Evolutionary conservation across 345 rosid genomes (phyloP), one percentile per base, ranked within the genome.

Genomic region (Gossypium mustelinum): DNA sequence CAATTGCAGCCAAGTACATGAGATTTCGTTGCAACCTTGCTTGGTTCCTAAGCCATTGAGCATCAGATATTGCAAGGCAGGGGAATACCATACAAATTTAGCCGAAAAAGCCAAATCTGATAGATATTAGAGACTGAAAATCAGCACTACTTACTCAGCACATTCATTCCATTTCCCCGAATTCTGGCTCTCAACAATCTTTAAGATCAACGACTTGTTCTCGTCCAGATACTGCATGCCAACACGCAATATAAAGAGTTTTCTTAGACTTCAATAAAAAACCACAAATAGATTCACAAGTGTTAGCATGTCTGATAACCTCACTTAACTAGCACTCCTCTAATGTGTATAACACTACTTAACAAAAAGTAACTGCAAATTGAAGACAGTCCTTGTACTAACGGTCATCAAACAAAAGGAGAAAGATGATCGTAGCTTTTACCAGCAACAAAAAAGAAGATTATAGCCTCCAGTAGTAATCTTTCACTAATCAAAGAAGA

Each of bases 151-250:
- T 88, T 86, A 95, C 99, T 95, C 99, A 9, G 98, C 97, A 72
- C 99, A 95, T 70, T 95, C 99, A 66, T 83, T 86, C 72, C 93
- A 83, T 80, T 93, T 95, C 73, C 99, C 99, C 0, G 94, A 88
- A 83, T 87, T 95, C 86, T 95, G 99, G 87, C 97, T 91, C 85
- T 95, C 99, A 58, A 95, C 99, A 16, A 95, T 95, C 94, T 95
- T 95, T 89, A 95, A 83, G 84, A 95, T 95, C 94, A 95, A 84
- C 0, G 99, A 93, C 85, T 95, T 95, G 93, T 95, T 95, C 87
- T 95, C 99, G 73, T 95, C 99, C 74, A 95, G 86, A 85, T 91
- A 95, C 99, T 95, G 90, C 85, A 87, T 41, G 57, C 63, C 41
- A 34, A 5, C 41, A 34, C 41, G 41, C 41, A 34, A 34, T 34